A percentile compares a stretch with the other conserved stretches of the same genome.
Evolutionary conservation across 106 monocot genomes (phyloP).

Genomic region (Dactylorhiza incarnata): DNA sequence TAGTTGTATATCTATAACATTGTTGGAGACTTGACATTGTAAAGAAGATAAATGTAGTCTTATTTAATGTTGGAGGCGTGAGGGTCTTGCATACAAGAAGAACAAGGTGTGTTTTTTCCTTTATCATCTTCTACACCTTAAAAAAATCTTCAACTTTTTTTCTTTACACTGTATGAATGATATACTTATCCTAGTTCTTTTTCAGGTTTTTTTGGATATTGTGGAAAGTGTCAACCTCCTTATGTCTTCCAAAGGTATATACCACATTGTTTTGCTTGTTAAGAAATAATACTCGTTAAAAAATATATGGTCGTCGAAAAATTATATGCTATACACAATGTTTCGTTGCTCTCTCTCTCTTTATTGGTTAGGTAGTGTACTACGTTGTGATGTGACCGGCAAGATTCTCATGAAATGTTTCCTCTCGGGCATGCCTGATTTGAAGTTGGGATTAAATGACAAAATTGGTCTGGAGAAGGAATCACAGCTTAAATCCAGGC

Average conservation of each 20-base stretch:
- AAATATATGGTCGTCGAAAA: not conserved
- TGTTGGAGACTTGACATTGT: no score
- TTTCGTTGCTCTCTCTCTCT: not conserved
- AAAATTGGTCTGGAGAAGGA: slow-evolving; percentile 99
- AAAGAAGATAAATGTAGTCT: no score
- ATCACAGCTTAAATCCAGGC: slow-evolving; percentile 87
- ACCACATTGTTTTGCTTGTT: slow-evolving; percentile 2
- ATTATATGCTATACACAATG: not conserved
- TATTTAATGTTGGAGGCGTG: slow-evolving; percentile 99
- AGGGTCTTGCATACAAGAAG: slow-evolving; percentile 95
- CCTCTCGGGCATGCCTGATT: slow-evolving; percentile 99
- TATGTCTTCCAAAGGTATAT: slow-evolving; percentile 96
- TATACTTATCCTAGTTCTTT: not conserved
- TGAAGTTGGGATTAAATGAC: slow-evolving; percentile 93
- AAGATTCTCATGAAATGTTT: slow-evolving; percentile 99
- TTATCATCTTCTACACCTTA: not conserved
- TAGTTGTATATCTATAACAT: no score
- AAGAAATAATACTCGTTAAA: not conserved
- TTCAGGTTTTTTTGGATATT: slow-evolving; percentile 97
- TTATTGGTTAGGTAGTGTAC: slow-evolving; percentile 70
- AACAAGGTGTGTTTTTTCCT: slow-evolving; percentile 63
- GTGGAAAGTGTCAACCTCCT: slow-evolving; percentile 99
- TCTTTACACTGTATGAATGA: not conserved
- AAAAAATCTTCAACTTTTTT: not conserved
- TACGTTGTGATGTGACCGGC: slow-evolving; percentile 97